Evolutionary conservation across 495 filamentous ascomycete genomes (phyloP).

Genomic region (Hyaloscypha hepaticicola): DNA sequence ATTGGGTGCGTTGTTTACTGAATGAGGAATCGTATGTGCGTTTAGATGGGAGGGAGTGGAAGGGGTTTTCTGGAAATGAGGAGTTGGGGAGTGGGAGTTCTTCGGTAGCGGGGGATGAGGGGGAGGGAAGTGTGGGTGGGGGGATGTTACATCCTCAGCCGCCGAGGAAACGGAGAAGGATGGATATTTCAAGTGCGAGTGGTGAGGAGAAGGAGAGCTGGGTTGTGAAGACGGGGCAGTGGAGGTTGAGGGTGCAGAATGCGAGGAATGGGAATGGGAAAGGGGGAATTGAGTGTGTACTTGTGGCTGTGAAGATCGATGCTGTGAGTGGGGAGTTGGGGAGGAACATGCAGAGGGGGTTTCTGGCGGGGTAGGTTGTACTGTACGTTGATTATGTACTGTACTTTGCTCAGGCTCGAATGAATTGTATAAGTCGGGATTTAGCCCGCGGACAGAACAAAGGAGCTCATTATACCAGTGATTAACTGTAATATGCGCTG

Average conservation of each 20-base stretch:
- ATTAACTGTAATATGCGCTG: no score
- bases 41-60: constrained; percentile 62
- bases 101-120: constrained; percentile 12
- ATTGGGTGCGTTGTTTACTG: constrained; percentile 65
- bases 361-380: constrained; percentile 55
- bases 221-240: constrained; percentile 78
- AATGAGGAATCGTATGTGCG: constrained; percentile 68
- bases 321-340: constrained; percentile 64
- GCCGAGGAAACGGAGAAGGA: constrained; percentile 53
- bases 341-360: constrained; percentile 67
- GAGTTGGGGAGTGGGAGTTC: constrained; percentile 7
- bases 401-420: no score
- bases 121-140: background rate
- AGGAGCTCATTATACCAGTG: no score
- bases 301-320: constrained; percentile 81
- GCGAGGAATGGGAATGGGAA: constrained; percentile 44
- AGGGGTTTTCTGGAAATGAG: constrained; percentile 6
- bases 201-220: constrained; percentile 51
- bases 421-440: no score
- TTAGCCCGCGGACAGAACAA: no score
- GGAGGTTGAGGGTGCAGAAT: constrained; percentile 65
- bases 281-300: constrained; percentile 60
- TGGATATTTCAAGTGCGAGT: constrained; percentile 31
- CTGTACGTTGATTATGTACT: no score
- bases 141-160: constrained; percentile 32